Evolutionary conservation across 441 rosid genomes (phyloP), one percentile per base, ranked within the genome.

Genomic region (Euphorbia celastroides): DNA sequence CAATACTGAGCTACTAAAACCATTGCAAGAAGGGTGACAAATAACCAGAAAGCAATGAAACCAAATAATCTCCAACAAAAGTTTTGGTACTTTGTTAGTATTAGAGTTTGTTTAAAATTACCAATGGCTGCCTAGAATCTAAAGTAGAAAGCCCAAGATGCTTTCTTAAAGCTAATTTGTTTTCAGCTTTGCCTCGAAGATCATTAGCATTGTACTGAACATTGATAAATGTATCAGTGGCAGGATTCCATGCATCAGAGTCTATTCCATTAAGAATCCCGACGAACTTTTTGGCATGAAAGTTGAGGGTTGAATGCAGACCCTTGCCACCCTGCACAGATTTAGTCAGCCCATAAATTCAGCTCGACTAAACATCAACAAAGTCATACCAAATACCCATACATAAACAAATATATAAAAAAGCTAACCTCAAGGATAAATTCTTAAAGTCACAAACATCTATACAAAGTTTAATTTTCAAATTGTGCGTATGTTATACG

Each of bases 201-300:
- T 91, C 90, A 67, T 82, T 83, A 71, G 85, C 84, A 38, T 69
- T 84, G 79, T 86, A 94, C 75, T 88, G 96, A 48, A 86, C 88
- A 80, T 88, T 79, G 65, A 94, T 88, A 77, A 79, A 83, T 75
- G 75, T 72, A 74, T 91, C 97, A 0, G 88, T 77, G 26, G 85
- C 84, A 16, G 99, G 97, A 83, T 94, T 88, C 99, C 99, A 94
- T 44, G 88, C 79, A 78, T 88, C 97, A 1, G 91, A 78, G 77
- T 94, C 99, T 50, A 94, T 89, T 62, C 99, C 99, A 56, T 94
- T 94, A 44, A 94, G 87, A 72, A 91, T 83, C 65, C 99, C 99
- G 44, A 84, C 42, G 60, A 94, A 94, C 79, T 94, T 94, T 72
- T 87, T 94, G 26, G 93, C 82, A 75, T 94, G 90, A 62, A 83